Conservation (phyloP, 2,329 filamentous ascomycete species). For the Macrophomina phaseolina region DNA sequence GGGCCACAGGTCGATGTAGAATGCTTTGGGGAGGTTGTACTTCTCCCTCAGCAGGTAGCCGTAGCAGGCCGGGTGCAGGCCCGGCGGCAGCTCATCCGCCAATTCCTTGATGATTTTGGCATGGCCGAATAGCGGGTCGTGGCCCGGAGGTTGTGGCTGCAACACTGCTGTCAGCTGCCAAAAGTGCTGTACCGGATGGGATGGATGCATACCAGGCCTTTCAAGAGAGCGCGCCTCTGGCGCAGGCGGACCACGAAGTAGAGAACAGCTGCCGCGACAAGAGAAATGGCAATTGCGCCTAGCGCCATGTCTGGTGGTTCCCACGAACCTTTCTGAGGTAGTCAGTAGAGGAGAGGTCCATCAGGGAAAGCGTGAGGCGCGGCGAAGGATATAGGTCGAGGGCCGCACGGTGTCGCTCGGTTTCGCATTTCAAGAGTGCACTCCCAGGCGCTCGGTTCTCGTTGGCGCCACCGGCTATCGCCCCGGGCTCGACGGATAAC, state of each 20-base stretch:
- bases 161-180: not conserved
- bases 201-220: slow-evolving; percentile 9
- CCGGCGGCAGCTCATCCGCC: slow-evolving; percentile 1
- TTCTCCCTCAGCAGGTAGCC: slow-evolving; percentile 2
- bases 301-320: not conserved
- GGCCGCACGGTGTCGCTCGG: slow-evolving; percentile 15
- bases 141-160: slow-evolving; percentile 15
- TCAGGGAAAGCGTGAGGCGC: not conserved
- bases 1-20: slow-evolving; percentile 26
- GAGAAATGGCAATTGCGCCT: not conserved
- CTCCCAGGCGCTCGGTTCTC: not conserved
- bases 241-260: not conserved
- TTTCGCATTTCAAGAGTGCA: slow-evolving; percentile 5
- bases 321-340: not conserved
- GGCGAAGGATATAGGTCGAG: not conserved
- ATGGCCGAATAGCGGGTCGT: slow-evolving; percentile 6
- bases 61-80: slow-evolving; percentile 9
- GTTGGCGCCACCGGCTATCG: too few relatives aligned
- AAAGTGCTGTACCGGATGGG: too few relatives aligned
- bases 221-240: not conserved
- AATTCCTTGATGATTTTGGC: slow-evolving; percentile 2
- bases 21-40: slow-evolving; percentile 16
- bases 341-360: too few relatives aligned
- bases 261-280: not conserved
- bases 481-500: too few relatives aligned